A percentile compares a stretch with the other conserved stretches of the same genome.
Conservation (phyloP, 495 filamentous ascomycete genomes). For the Daldinia loculata region DNA sequence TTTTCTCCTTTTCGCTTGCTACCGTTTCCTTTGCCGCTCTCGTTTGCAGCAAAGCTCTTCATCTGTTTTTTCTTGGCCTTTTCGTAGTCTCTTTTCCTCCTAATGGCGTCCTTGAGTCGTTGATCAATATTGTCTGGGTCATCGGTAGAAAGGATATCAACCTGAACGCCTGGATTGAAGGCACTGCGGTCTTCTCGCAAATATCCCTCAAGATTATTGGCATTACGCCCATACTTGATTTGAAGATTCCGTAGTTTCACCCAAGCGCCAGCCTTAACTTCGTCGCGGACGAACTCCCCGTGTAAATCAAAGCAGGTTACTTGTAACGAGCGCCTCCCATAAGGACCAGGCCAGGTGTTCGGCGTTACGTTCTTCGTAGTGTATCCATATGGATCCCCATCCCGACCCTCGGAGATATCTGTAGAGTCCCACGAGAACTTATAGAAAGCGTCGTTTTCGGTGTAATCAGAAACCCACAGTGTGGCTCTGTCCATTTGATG, state of each 20-base stretch:
- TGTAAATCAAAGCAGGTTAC: conserved; percentile 78
- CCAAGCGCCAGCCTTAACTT: conserved; percentile 67
- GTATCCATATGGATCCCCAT: conserved; percentile 49
- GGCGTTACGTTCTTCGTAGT: conserved; percentile 8
- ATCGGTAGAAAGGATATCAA: conserved; percentile 56
- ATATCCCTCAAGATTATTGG: conserved; percentile 71
- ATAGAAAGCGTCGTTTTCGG: conserved; percentile 68
- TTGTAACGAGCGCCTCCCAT: conserved; percentile 75
- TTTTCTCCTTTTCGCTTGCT: conserved; percentile 50
- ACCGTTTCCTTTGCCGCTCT: conserved; percentile 40
- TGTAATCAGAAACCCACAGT: conserved; percentile 89
- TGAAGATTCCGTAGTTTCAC: conserved; percentile 76
- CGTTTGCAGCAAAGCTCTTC: conserved; percentile 45
- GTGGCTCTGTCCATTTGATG: conserved; percentile 59
- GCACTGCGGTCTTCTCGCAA: conserved; percentile 68
- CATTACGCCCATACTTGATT: conserved; percentile 64
- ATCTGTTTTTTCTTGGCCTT: conserved; percentile 60
- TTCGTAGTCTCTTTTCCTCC: conserved; percentile 69
- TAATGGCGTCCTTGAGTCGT: conserved; percentile 67
- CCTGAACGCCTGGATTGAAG: conserved; percentile 60
- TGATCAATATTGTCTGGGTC: conserved; percentile 56
- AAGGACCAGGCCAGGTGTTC: conserved; percentile 77
- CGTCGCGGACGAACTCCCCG: conserved; percentile 61
- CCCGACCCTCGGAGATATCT: conserved; percentile 47
- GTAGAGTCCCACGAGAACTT: conserved; percentile 60